These are phyloP conservation scores for Begonia masoniana DNA, from an alignment of 306 rosid genomes.

Conservation along the genomic window DNA sequence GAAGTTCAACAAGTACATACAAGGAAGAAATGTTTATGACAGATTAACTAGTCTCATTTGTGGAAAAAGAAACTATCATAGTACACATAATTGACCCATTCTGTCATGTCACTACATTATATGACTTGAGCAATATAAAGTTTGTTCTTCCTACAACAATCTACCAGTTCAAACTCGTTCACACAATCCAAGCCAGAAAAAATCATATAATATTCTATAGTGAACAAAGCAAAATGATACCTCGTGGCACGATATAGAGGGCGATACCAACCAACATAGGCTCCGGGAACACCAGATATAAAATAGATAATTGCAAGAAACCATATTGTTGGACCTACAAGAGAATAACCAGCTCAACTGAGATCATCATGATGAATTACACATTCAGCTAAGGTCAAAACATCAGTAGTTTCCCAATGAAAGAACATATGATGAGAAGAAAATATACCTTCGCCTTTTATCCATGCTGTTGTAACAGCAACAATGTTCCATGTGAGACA, in stretches of 20 bases:
- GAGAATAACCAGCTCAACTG: constrained; percentile 12
- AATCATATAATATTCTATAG: no score
- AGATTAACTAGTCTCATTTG: no score
- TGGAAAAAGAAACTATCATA: no score
- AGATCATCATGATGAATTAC: background rate
- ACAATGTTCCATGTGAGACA: constrained; percentile 75
- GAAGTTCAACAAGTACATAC: no score
- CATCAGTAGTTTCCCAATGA: no score
- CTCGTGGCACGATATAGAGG: constrained; percentile 95
- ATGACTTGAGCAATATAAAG: no score
- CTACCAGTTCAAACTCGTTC: no score
- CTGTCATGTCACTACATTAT: no score
- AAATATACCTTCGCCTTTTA: constrained; percentile 68
- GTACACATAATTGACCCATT: no score
- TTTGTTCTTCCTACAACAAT: no score
- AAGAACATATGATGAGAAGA: background rate
- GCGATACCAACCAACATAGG: constrained; percentile 85
- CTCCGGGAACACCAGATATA: constrained; percentile 63
- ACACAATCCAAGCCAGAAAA: no score
- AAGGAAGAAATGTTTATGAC: no score
- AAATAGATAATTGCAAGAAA: constrained; percentile 73
- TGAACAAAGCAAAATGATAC: constrained; percentile 18
- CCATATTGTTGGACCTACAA: constrained; percentile 66
- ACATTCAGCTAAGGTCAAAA: background rate
- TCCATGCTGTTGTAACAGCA: constrained; percentile 74